These are phyloP conservation scores for Suillus decipiens DNA, from an alignment of 768 basidiomycete genomes.

Conservation along the genomic window DNA sequence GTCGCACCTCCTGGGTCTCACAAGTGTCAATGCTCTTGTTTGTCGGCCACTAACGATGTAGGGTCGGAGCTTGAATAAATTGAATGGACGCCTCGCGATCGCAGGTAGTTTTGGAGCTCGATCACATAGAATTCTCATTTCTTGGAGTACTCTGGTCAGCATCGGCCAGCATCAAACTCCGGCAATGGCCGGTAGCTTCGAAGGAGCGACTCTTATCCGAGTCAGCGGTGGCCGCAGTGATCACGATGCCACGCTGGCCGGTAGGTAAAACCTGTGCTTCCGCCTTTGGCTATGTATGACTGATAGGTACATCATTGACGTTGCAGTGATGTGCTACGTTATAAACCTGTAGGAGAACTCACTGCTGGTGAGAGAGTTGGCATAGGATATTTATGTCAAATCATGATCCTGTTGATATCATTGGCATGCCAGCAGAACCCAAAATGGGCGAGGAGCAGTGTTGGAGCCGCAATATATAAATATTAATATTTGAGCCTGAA, in stretches of 20 bases:
- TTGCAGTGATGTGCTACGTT: too few species aligned
- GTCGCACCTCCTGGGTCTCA: neutral
- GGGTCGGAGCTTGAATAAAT: neutral
- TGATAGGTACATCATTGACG: too few species aligned
- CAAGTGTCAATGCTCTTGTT: neutral
- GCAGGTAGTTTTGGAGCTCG: neutral
- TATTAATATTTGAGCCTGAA: neutral
- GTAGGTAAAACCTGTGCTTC: too few species aligned
- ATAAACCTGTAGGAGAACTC: too few species aligned
- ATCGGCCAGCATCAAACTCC: too few species aligned
- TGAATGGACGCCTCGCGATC: too few species aligned
- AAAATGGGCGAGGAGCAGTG: neutral
- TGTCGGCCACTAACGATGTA: neutral
- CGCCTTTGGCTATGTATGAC: too few species aligned
- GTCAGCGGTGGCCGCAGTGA: too few species aligned
- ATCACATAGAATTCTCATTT: neutral
- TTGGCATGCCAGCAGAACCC: constrained; percentile 2
- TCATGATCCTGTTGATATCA: neutral
- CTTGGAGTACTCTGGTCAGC: neutral
- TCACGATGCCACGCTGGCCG: too few species aligned
- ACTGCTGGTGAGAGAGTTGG: neutral
- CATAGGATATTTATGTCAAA: constrained; percentile 1
- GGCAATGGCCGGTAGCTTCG: too few species aligned
- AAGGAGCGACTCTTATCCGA: too few species aligned
- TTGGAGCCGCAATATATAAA: neutral